phyloP scores from a whole-genome alignment of 257 asterid genomes.

The Salvia rosmarinus region DNA sequence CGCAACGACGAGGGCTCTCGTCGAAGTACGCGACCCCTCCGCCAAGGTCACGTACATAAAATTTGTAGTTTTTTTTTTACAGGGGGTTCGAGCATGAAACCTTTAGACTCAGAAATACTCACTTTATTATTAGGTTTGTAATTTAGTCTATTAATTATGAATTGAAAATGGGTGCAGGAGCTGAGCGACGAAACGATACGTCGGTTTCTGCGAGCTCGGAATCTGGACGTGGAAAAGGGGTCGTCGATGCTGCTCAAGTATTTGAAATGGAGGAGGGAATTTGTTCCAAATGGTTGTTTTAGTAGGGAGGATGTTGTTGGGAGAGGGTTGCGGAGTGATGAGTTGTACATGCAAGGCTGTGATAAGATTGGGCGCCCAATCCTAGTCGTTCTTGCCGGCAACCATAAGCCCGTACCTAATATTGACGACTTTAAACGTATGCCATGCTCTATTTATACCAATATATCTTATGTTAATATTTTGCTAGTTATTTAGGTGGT shows the following conservation, averaged over 20 bases:
- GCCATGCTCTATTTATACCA: not conserved
- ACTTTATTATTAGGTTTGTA: too few relatives aligned
- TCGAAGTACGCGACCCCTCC: too few relatives aligned
- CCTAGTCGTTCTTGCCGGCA: slow-evolving; percentile 51
- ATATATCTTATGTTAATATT: too few relatives aligned
- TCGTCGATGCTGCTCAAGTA: slow-evolving; percentile 57
- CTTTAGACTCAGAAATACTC: too few relatives aligned
- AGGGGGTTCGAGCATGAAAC: too few relatives aligned
- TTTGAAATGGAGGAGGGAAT: slow-evolving; percentile 69
- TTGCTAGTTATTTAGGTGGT: too few relatives aligned
- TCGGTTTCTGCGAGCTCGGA: slow-evolving; percentile 75
- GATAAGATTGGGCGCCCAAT: slow-evolving; percentile 68
- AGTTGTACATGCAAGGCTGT: slow-evolving; percentile 63
- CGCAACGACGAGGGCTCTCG: too few relatives aligned
- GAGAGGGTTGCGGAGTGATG: slow-evolving; percentile 52
- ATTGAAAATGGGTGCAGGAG: too few relatives aligned
- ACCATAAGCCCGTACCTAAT: slow-evolving; percentile 50
- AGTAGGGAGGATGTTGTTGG: slow-evolving; percentile 42
- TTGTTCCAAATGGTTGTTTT: slow-evolving; percentile 49
- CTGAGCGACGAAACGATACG: slow-evolving; percentile 59
- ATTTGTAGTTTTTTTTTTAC: too few relatives aligned
- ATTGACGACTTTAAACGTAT: slow-evolving; percentile 70
- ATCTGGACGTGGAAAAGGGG: slow-evolving; percentile 72
- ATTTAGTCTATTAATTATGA: too few relatives aligned
- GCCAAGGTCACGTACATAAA: too few relatives aligned